A percentile compares a stretch with the other conserved stretches of the same genome.
These are phyloP conservation scores for Diaporthe citrichinensis DNA, from an alignment of 2,329 filamentous ascomycete species.

Conservation along the genomic window DNA sequence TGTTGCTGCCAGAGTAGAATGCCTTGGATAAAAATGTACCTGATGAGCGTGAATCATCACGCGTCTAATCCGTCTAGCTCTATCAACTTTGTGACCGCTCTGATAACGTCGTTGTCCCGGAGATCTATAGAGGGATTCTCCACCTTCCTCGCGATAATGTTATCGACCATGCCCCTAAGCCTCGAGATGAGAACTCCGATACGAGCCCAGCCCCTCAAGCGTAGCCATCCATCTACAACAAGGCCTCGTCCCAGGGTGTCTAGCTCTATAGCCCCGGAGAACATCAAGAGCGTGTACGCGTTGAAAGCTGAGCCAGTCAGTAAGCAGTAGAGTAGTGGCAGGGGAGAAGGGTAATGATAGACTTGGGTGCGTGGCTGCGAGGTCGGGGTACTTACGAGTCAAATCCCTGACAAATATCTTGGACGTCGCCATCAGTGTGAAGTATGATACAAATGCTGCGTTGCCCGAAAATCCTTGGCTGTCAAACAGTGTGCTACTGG, in stretches of 20 bases:
- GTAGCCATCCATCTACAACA: slow-evolving; percentile 91
- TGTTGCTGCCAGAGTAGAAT: not conserved
- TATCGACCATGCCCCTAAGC: slow-evolving; percentile 88
- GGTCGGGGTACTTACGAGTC: slow-evolving; percentile 75
- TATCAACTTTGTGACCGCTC: slow-evolving; percentile 83
- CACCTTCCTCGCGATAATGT: slow-evolving; percentile 83
- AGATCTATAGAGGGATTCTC: slow-evolving; percentile 72
- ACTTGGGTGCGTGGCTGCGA: not conserved
- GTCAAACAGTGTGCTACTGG: slow-evolving; percentile 87
- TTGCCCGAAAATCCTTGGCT: slow-evolving; percentile 82
- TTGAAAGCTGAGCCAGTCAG: slow-evolving; percentile 77
- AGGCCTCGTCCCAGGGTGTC: slow-evolving; percentile 91
- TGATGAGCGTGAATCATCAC: slow-evolving; percentile 46
- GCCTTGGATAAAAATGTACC: slow-evolving; percentile 30
- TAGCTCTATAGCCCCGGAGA: slow-evolving; percentile 86
- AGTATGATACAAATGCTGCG: slow-evolving; percentile 88
- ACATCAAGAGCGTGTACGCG: slow-evolving; percentile 88
- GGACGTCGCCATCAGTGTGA: slow-evolving; percentile 90
- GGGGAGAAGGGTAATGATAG: not conserved
- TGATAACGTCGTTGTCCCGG: slow-evolving; percentile 77
- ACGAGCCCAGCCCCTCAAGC: slow-evolving; percentile 90
- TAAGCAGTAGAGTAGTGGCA: slow-evolving; percentile 38
- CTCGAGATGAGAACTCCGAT: slow-evolving; percentile 92
- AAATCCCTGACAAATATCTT: slow-evolving; percentile 94
- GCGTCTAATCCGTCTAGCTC: slow-evolving; percentile 90